Evolutionary conservation across 805 yeast species (phyloP).

Genomic region (Nakazawaea siamensis): DNA sequence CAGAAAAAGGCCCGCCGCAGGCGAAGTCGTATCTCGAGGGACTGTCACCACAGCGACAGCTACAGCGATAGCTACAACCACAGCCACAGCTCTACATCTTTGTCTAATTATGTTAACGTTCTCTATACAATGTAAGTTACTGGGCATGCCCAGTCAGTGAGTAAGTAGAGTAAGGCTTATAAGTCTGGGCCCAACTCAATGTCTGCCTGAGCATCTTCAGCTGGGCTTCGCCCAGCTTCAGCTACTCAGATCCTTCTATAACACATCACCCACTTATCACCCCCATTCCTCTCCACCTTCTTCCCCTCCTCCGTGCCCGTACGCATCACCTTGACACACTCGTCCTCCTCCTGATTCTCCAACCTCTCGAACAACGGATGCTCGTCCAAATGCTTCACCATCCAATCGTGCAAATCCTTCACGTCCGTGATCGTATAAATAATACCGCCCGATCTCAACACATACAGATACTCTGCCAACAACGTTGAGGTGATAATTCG

Average conservation of each 20-base stretch:
- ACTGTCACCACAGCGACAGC: no score
- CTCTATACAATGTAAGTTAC: no score
- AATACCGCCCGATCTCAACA: conserved; percentile 77
- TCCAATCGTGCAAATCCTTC: conserved; percentile 88
- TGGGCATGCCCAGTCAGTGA: no score
- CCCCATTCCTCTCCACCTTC: conserved; percentile 87
- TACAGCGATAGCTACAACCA: no score
- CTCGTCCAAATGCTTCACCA: conserved; percentile 83
- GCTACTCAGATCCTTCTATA: conserved; percentile 48
- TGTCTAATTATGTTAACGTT: no score
- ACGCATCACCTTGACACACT: conserved; percentile 81
- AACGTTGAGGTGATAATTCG: conserved; percentile 88
- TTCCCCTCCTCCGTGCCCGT: conserved; percentile 97
- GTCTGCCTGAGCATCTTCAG: no score
- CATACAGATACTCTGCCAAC: conserved; percentile 87
- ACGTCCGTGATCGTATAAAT: conserved; percentile 96
- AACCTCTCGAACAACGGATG: conserved; percentile 90
- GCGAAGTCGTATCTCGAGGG: no score
- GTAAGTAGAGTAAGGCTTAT: no score
- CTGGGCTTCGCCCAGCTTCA: no score
- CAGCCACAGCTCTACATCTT: no score
- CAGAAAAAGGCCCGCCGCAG: no score
- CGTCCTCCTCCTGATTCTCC: conserved; percentile 79
- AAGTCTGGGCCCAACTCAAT: no score
- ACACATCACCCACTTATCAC: conserved; percentile 84